Base-by-base conservation (phyloP, 495 filamentous ascomycete species). In the Oleoguttula mirabilis region DNA sequence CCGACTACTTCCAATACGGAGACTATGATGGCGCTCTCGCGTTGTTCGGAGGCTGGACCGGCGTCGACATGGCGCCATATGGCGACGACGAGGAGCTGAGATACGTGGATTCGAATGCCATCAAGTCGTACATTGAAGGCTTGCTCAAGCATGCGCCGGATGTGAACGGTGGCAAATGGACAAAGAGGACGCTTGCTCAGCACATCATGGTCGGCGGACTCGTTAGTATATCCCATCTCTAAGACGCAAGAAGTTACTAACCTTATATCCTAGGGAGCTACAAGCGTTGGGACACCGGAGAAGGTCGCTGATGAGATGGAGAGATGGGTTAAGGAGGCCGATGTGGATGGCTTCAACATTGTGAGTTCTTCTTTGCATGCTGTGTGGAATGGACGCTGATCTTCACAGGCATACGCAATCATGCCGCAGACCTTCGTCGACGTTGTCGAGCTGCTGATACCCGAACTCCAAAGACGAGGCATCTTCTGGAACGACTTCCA, bases 81-180 rank as follows among this genome's bases (percentile, higher is more conserved):
- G 59, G 7, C 7, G 12, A 15, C 32, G 32, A 35, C 16, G 32
- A 35, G 61, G 47, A 56, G 64, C 17, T 45, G 56, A 19, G 61
- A 61, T 69, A 71, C 42, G 75, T 77, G 4, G 72, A 76, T 58
- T 79, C 72, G 55, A 79, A 79, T 48, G 75, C 75, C 0, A 73
- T 65, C 3, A 52, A 60, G 40, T 40, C 28, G 10, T 35, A 35
- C 32, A 15, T 21, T 79, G 38, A 64, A 35, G 32, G 12, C 16
- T 21, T 35, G 12, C 7, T 21, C 12, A 35, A 35, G 32, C 10
- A 6, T 10, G 32, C 32, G 32, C 19, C 32, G 8, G 19, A 35
- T 14, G 32, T 35, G 10, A 14, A 35, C 36, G 39, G 36, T 77
- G 75, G 58, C 6, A 63, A 63, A 62, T 82, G 77, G 77, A 80